phyloP scores from a whole-genome alignment of 2,329 filamentous ascomycete species.

The Hymenoscyphus fructigenus region DNA sequence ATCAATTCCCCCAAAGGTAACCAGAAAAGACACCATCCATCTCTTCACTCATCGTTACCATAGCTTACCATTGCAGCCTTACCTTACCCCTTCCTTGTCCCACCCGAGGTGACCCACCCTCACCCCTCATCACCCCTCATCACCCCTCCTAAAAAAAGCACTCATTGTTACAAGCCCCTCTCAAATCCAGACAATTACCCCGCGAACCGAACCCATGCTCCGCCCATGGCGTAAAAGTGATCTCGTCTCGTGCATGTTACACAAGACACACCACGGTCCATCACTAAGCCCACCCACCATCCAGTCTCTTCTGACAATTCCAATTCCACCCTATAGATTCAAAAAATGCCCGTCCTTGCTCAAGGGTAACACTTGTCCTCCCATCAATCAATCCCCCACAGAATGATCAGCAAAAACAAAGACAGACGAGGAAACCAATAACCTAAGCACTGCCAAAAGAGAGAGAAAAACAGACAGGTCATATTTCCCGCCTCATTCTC shows the following conservation, averaged over 20 bases:
- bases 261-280: neutral
- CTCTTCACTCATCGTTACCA: too few relatives aligned
- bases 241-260: neutral
- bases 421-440: neutral
- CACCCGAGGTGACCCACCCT: neutral
- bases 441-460: neutral
- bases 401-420: neutral
- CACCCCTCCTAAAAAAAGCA: neutral
- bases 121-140: neutral
- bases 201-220: neutral
- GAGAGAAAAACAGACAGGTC: neutral
- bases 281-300: neutral
- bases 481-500: constrained; percentile 4
- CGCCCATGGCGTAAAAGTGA: neutral
- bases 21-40: neutral
- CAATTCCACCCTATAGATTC: neutral
- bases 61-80: neutral
- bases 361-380: neutral
- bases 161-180: neutral
- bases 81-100: neutral
- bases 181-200: neutral
- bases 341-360: neutral
- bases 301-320: neutral
- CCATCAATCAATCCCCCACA: neutral
- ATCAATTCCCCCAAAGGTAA: too few relatives aligned